Conservation (phyloP, 805 yeast genomes). For the Candida michaelii region DNA sequence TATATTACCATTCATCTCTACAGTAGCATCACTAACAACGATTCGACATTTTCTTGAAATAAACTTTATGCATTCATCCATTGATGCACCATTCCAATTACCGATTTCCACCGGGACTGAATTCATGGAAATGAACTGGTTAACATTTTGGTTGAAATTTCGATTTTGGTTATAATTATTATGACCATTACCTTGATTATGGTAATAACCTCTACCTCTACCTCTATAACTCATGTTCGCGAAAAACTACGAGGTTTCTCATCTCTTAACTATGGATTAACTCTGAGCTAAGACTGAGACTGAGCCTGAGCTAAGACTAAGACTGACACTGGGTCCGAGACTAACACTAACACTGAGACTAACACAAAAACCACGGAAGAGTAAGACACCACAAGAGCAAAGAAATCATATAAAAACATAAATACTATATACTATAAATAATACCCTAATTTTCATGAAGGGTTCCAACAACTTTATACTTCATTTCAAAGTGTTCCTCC, state of each 20-base stretch:
- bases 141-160: slow-evolving; percentile 22
- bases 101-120: slow-evolving; percentile 57
- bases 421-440: slow-evolving; percentile 6
- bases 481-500: slow-evolving; percentile 78
- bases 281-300: too few relatives aligned
- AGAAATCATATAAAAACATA: slow-evolving; percentile 1
- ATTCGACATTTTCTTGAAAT: slow-evolving; percentile 66
- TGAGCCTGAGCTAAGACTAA: too few relatives aligned
- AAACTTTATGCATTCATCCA: slow-evolving; percentile 67
- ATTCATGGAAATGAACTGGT: slow-evolving; percentile 30
- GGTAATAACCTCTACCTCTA: slow-evolving; percentile 30
- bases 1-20: slow-evolving; percentile 54
- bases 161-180: slow-evolving; percentile 16
- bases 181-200: slow-evolving; percentile 9
- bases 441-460: slow-evolving; percentile 7
- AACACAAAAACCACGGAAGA: too few relatives aligned
- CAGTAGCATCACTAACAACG: slow-evolving; percentile 49
- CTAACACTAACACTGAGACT: too few relatives aligned
- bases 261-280: too few relatives aligned
- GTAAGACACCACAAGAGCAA: background rate
- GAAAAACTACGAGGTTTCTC: background rate
- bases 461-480: slow-evolving; percentile 78
- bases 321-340: too few relatives aligned
- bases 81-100: slow-evolving; percentile 82
- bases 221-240: slow-evolving; percentile 37